Base-by-base conservation (phyloP, 106 monocot species). In the Posidonia australis region DNA sequence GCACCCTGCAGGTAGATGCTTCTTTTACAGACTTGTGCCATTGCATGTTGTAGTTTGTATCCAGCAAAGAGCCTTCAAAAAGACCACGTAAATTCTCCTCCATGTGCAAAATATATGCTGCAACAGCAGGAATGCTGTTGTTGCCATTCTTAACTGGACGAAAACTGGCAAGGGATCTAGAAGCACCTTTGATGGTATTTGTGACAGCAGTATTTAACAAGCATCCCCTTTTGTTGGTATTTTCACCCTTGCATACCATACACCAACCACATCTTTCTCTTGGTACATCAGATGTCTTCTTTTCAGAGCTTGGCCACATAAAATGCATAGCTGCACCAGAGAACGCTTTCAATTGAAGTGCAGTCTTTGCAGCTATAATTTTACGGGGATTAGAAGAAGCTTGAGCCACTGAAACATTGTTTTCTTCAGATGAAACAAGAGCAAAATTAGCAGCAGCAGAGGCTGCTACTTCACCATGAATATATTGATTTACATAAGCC, bases 191-290 rank as follows among this genome's bases (percentile, higher is more conserved):
- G 52, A 63, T 54, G 10, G 86, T 67, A 80, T 77, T 86, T 59
- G 63, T 48, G 9, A 83, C 77, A 72, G 86, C 86, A 55, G 75
- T 44, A 74, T 94, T 89, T 27, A 94, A 60, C 44, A 94, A 78
- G 52, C 93, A 94, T 1, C 86, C 93, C 44, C 67, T 89, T 76
- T 89, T 94, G 44, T 63, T 73, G 58, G 73, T 72, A 71, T 20
- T 51, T 52, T 75, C 54, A 62, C 72, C 77, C 77, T 80, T 80
- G 64, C 93, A 94, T 57, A 83, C 76, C 51, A 83, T 67, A 67
- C 93, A 94, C 93, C 93, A 94, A 66, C 93, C 93, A 83, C 93
- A 94, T 80, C 84, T 79, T 70, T 89, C 93, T 62, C 88, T 77
- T 13, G 93, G 88, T 22, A 83, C 70, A 72, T 93, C 93, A 44